These are phyloP conservation scores for Podila verticillata DNA, from an alignment of 192 early-diverging fungal species.

Conservation along the genomic window DNA sequence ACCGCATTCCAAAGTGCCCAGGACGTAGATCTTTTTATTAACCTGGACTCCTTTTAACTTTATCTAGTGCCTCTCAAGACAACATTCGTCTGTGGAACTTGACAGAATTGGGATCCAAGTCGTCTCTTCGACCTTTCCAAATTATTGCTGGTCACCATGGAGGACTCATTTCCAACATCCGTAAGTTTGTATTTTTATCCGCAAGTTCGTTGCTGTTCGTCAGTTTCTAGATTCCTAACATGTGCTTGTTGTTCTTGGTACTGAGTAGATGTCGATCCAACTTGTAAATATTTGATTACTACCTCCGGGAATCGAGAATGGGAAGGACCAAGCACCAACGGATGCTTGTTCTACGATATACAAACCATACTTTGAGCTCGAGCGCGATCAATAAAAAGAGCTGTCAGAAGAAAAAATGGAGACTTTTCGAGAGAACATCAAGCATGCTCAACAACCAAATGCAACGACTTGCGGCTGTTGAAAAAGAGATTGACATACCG, in stretches of 20 bases:
- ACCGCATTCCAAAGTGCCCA: not conserved
- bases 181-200: conserved; percentile 56
- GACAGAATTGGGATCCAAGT: conserved; percentile 49
- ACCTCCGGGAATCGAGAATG: conserved; percentile 96
- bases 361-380: conserved; percentile 51
- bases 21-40: not conserved
- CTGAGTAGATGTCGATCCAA: conserved; percentile 72
- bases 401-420: too few species aligned
- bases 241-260: not conserved
- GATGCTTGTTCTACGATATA: conserved; percentile 89
- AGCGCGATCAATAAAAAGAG: too few species aligned
- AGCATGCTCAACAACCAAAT: too few species aligned
- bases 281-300: conserved; percentile 86
- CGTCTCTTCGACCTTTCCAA: conserved; percentile 70
- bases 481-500: too few species aligned
- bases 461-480: too few species aligned
- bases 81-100: conserved; percentile 95
- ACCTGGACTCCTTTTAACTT: not conserved
- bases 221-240: not conserved
- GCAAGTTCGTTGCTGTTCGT: not conserved
- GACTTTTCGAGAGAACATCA: too few species aligned
- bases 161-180: conserved; percentile 78
- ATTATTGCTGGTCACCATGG: conserved; percentile 96
- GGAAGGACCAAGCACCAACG: conserved; percentile 88
- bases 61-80: conserved; percentile 84